These are phyloP conservation scores for Lonicera japonica DNA, from an alignment of 129 eudicot genomes.

Conservation along the genomic window DNA sequence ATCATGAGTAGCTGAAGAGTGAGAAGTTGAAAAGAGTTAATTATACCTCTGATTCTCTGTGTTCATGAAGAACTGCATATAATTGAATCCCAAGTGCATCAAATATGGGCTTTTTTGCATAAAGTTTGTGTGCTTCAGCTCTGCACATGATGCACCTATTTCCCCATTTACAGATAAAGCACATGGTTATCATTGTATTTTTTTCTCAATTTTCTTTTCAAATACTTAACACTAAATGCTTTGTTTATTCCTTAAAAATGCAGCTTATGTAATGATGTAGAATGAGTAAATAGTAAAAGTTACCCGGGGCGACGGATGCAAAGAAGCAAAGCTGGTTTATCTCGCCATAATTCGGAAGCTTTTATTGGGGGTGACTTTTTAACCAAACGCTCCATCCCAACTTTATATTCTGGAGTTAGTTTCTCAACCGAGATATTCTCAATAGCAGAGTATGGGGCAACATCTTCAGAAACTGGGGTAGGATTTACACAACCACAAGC, in stretches of 20 bases:
- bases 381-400: slow-evolving; percentile 60
- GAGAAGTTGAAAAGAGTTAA: not conserved
- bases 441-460: slow-evolving; percentile 62
- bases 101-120: slow-evolving; percentile 72
- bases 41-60: slow-evolving; percentile 66
- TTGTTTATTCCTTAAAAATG: not conserved
- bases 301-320: slow-evolving; percentile 86
- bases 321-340: slow-evolving; percentile 56
- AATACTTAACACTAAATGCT: not conserved
- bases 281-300: slow-evolving; percentile 5
- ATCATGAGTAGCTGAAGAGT: slow-evolving; percentile 1
- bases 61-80: slow-evolving; percentile 69
- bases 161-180: slow-evolving; percentile 12
- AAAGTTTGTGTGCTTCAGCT: slow-evolving; percentile 88
- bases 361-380: slow-evolving; percentile 63
- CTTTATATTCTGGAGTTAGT: slow-evolving; percentile 72
- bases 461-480: slow-evolving; percentile 55
- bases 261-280: slow-evolving; percentile 2
- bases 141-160: slow-evolving; percentile 88
- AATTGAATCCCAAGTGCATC: slow-evolving; percentile 72
- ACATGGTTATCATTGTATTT: not conserved
- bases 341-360: slow-evolving; percentile 65
- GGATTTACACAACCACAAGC: slow-evolving; percentile 76
- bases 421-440: slow-evolving; percentile 66
- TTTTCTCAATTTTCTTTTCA: not conserved